Evolutionary conservation across 371 early-diverging fungal species (phyloP).

Genomic region (Nematocida displodere): DNA sequence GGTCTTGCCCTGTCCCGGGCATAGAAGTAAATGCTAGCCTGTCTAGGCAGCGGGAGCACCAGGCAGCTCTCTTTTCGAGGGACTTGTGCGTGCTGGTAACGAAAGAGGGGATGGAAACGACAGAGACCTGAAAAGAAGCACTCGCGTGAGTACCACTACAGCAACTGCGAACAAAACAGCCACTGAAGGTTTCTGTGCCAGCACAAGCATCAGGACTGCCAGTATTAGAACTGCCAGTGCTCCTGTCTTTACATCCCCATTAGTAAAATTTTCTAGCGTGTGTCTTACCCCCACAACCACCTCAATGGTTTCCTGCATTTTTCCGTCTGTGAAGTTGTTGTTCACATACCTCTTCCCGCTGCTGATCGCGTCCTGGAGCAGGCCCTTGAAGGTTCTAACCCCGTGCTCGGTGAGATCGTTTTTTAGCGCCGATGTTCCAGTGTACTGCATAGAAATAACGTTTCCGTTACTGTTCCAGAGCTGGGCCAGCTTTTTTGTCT

Average conservation of each 20-base stretch:
- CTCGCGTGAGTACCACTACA: background rate
- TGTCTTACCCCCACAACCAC: conserved; percentile 54
- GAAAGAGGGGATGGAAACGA: conserved; percentile 49
- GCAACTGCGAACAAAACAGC: background rate
- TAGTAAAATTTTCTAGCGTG: conserved; percentile 35
- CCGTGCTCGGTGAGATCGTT: conserved; percentile 89
- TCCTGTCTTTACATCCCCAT: conserved; percentile 35
- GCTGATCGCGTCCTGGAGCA: conserved; percentile 52
- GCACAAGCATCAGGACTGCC: background rate
- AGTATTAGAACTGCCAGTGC: background rate
- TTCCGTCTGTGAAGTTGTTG: conserved; percentile 60
- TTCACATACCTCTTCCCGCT: conserved; percentile 63
- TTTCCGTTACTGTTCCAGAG: conserved; percentile 99
- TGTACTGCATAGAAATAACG: conserved; percentile 80
- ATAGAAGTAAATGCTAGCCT: too few relatives aligned
- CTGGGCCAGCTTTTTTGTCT: conserved; percentile 69
- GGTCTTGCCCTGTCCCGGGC: too few relatives aligned
- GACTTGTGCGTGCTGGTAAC: too few relatives aligned
- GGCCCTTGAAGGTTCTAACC: conserved; percentile 68
- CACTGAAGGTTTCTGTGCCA: background rate
- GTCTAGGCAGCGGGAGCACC: too few relatives aligned
- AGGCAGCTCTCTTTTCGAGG: too few relatives aligned
- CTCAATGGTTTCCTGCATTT: conserved; percentile 60
- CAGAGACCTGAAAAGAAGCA: background rate
- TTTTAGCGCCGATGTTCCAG: conserved; percentile 92